phyloP scores from a whole-genome alignment of 2,329 filamentous ascomycete species.

The Fusarium sp. region DNA sequence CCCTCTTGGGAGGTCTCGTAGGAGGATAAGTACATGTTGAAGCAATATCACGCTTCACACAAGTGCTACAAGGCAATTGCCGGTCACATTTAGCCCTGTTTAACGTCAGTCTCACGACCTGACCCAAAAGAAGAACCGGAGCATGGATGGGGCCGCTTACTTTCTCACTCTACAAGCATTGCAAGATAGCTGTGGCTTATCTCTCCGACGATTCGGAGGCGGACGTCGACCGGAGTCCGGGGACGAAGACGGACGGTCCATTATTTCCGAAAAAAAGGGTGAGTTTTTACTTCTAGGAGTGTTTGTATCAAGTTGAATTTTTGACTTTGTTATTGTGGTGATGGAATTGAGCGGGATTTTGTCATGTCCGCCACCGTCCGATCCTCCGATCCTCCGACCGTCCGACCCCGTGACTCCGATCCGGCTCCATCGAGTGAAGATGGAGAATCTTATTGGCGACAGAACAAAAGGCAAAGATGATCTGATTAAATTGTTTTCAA shows the following conservation, averaged over 20 bases:
- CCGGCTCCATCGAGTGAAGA: neutral
- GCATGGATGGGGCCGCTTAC: neutral
- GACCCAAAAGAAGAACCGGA: neutral
- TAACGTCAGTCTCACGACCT: too few species aligned
- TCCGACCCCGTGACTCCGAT: constrained; percentile 6
- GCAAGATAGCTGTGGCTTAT: constrained; percentile 12
- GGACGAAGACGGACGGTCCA: neutral
- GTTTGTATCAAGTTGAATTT: neutral
- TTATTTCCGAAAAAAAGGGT: neutral
- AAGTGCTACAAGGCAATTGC: constrained; percentile 4
- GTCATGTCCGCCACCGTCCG: constrained; percentile 3
- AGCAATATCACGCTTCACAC: constrained; percentile 6
- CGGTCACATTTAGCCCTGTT: constrained; percentile 3
- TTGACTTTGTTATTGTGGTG: neutral
- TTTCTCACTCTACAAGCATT: constrained; percentile 8
- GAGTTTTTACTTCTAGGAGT: neutral
- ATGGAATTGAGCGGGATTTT: neutral
- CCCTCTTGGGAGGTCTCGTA: neutral
- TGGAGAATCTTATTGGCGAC: neutral
- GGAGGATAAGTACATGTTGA: neutral
- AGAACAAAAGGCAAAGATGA: neutral
- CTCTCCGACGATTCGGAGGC: neutral
- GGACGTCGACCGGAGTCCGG: neutral
- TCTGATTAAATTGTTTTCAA: neutral
- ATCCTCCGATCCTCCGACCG: constrained; percentile 16